phyloP scores from a whole-genome alignment of 805 yeast species.

The Saitoella complicata region DNA sequence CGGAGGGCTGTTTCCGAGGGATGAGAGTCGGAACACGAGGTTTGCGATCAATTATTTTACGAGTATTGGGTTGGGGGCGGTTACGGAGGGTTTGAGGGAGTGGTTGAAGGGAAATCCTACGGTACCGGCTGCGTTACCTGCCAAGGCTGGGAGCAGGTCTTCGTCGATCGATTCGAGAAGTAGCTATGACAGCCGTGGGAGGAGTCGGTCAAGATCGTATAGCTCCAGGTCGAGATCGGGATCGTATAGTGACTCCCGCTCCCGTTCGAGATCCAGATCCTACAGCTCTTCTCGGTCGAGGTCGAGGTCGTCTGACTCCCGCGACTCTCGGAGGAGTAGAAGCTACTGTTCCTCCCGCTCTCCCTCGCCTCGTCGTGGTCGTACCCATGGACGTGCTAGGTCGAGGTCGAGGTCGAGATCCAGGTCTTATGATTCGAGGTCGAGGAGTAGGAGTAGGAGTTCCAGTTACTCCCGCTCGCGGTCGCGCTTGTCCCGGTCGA shows the following conservation, averaged over 20 bases:
- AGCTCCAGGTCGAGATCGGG: slow-evolving; percentile 10
- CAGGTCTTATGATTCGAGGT: slow-evolving; percentile 1
- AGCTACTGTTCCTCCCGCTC: slow-evolving; percentile 1
- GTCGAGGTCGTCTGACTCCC: slow-evolving; percentile 9
- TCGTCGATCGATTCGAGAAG: slow-evolving; percentile 1
- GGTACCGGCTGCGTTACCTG: slow-evolving; percentile 15
- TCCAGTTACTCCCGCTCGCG: slow-evolving; percentile 2
- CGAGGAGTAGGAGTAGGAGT: slow-evolving; percentile 9
- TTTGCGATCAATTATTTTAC: slow-evolving; percentile 84
- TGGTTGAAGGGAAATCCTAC: slow-evolving; percentile 21
- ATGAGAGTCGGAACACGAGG: slow-evolving; percentile 24
- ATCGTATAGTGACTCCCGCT: slow-evolving; percentile 13
- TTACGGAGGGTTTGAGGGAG: slow-evolving; percentile 71
- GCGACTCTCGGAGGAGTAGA: slow-evolving; percentile 7
- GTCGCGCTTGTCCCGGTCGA: background rate
- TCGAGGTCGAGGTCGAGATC: too few species aligned
- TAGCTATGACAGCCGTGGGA: slow-evolving; percentile 1
- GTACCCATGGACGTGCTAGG: too few species aligned
- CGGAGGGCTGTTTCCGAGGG: slow-evolving; percentile 48
- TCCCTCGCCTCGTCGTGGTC: slow-evolving; percentile 1
- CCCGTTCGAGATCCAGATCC: slow-evolving; percentile 10
- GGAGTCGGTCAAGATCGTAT: slow-evolving; percentile 1
- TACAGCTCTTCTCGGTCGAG: slow-evolving; percentile 12
- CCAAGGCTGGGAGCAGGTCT: slow-evolving; percentile 11
- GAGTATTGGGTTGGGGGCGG: slow-evolving; percentile 71